Base-by-base conservation (phyloP, 352 stramenopile genomes). In the Pythium dissotocum region DNA sequence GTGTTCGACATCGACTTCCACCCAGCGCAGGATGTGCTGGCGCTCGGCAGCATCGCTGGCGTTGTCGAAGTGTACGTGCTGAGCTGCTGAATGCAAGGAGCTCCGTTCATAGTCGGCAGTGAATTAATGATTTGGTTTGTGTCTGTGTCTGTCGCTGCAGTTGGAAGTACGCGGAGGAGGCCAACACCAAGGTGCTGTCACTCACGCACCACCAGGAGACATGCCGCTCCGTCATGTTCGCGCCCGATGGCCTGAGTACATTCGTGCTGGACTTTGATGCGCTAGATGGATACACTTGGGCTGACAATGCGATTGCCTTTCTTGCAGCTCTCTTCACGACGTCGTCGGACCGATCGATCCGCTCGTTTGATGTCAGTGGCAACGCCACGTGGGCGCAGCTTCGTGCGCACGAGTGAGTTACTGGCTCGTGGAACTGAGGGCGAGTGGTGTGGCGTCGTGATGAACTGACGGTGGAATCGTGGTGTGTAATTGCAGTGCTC, bases 1-100 rank as follows among this genome's bases (percentile, higher is more conserved):
- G 86, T 95, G 30, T 94, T 95, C 59, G 85, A 94, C 76, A 86
- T 95, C 55, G 85, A 91, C 74, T 96, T 96, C 73, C 88, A 96
- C 60, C 88, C 88, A 38, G 63, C 76, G 36, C 61, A 77, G 21
- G 72, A 92, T 51, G 87, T 94, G 40, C 72, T 96, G 52, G 87
- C 86, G 38, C 64, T 93, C 21, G 87, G 84, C 59, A 85, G 71
- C 61, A 91, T 96, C 67, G 77, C 79, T 18, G 88, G 88, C 61
- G 68, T 89, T 65, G 86, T 96, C 61, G 76, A 96, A 94, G 73
- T 93, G 82, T 95, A 77, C 53, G 79, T 69, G 33, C 10, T 12
- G 33, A 38, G 33, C 33, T 38, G 21, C 33, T 38, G 33, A 10
- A 38, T 12, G 10, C 33, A 10, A 38, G 33, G 33, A 38, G 33